These are phyloP conservation scores for Rhodotorula paludigena DNA, from an alignment of 768 basidiomycete species.

Conservation along the genomic window DNA sequence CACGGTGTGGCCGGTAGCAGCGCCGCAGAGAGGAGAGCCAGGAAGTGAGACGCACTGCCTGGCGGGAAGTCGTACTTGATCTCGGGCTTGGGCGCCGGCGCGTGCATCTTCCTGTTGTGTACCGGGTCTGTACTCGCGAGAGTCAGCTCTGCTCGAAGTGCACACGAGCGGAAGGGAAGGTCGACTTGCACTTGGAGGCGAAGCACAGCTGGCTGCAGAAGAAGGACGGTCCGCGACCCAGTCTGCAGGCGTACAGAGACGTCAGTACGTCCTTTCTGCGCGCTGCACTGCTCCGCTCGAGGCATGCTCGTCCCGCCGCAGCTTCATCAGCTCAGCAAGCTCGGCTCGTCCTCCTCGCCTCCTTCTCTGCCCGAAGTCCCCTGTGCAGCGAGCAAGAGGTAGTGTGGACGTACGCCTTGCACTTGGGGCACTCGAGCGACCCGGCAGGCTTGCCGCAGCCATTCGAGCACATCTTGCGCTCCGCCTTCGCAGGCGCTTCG, in stretches of 20 bases:
- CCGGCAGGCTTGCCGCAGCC: conserved; percentile 22
- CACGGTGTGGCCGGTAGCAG: background rate
- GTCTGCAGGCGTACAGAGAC: background rate
- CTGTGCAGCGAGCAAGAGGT: background rate
- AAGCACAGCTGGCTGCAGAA: conserved; percentile 33
- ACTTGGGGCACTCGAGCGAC: conserved; percentile 11
- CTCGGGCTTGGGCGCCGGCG: background rate
- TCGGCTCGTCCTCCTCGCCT: background rate
- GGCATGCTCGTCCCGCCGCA: background rate
- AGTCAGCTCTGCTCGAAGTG: no score
- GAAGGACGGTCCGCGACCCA: conserved; percentile 17
- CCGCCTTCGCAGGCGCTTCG: background rate
- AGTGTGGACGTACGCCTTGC: conserved; percentile 13
- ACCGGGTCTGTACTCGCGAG: conserved; percentile 2
- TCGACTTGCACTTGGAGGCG: conserved; percentile 23
- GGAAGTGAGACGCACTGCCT: conserved; percentile 8
- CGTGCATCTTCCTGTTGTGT: conserved; percentile 21
- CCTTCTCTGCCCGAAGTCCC: background rate
- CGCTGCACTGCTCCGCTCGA: no score
- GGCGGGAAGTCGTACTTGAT: conserved; percentile 7
- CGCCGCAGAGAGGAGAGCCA: background rate
- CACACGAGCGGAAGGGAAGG: background rate
- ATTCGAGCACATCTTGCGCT: background rate
- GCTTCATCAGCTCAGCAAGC: no score
- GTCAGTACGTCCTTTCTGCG: background rate